A percentile compares a stretch with the other conserved stretches of the same genome.
phyloP scores from a whole-genome alignment of 2,329 filamentous ascomycete species.

The Nectriaceae sp. region DNA sequence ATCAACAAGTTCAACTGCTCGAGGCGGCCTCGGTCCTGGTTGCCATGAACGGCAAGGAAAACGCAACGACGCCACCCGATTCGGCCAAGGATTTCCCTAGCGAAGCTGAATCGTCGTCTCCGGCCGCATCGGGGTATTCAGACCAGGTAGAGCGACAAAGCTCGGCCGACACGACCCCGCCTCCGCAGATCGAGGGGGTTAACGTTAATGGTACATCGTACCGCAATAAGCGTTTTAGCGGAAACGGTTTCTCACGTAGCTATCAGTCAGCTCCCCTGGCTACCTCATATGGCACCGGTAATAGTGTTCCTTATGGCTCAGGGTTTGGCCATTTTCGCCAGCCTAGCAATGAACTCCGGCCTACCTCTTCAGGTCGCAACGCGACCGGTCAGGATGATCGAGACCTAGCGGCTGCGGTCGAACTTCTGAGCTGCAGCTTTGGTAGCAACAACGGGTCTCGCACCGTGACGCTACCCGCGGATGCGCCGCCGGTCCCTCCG shows the following conservation, averaged over 20 bases:
- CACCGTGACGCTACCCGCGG: conserved; percentile 62
- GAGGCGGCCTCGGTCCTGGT: conserved; percentile 97
- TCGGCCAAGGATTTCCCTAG: conserved; percentile 71
- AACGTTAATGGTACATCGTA: conserved; percentile 53
- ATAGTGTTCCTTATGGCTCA: conserved; percentile 49
- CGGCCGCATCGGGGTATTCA: conserved; percentile 78
- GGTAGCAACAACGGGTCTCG: conserved; percentile 71
- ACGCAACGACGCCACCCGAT: conserved; percentile 62
- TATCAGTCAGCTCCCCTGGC: conserved; percentile 72
- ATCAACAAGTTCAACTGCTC: conserved; percentile 96
- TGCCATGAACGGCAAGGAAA: conserved; percentile 72
- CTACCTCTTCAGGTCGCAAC: conserved; percentile 77
- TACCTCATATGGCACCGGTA: conserved; percentile 49
- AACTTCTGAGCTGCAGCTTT: conserved; percentile 88
- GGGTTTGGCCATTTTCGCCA: conserved; percentile 65
- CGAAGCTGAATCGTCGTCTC: conserved; percentile 80
- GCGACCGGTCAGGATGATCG: conserved; percentile 78
- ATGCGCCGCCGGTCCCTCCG: conserved; percentile 85
- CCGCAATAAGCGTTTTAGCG: conserved; percentile 59
- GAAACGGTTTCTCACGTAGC: conserved; percentile 68
- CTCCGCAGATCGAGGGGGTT: conserved; percentile 71
- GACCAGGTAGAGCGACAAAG: conserved; percentile 77
- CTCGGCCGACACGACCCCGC: conserved; percentile 90
- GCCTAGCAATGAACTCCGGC: conserved; percentile 74
- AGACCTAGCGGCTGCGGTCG: conserved; percentile 86